These are phyloP conservation scores for Lotmaria passim DNA, from an alignment of 208 protist genomes.

Conservation along the genomic window DNA sequence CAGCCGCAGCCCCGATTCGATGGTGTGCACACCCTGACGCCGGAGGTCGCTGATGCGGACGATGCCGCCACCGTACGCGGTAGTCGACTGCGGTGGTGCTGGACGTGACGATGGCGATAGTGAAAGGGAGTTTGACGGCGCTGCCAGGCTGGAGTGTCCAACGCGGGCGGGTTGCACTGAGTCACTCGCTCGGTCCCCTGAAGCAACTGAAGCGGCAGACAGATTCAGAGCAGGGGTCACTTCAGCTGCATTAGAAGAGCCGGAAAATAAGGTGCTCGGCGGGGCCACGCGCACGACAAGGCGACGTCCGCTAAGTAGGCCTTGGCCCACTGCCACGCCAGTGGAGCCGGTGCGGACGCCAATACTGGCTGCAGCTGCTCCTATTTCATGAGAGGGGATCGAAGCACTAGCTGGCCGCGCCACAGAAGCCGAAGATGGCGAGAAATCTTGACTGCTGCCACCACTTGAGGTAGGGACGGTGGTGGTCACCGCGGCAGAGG, in stretches of 20 bases:
- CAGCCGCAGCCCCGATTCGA: conserved; percentile 27
- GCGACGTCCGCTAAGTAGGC: conserved; percentile 17
- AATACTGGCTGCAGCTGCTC: too few species aligned
- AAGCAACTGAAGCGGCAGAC: too few species aligned
- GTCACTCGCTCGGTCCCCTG: too few species aligned
- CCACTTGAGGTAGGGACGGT: not conserved
- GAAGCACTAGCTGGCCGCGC: too few species aligned
- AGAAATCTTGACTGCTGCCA: too few species aligned
- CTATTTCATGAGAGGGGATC: too few species aligned
- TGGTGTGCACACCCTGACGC: conserved; percentile 14
- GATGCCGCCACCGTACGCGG: conserved; percentile 61
- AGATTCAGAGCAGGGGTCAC: too few species aligned
- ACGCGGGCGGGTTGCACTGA: too few species aligned
- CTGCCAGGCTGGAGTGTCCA: too few species aligned
- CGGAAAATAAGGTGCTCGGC: not conserved
- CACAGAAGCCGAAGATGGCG: too few species aligned
- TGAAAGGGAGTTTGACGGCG: not conserved
- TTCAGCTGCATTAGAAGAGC: too few species aligned
- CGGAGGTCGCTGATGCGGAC: conserved; percentile 76
- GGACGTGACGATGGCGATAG: not conserved
- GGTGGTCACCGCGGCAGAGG: not conserved
- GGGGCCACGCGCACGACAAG: conserved; percentile 16
- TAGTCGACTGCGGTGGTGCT: not conserved
- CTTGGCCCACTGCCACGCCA: conserved; percentile 17
- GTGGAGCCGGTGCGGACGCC: not conserved